Percentiles rank a stretch among this genome's conserved stretches.
Conservation (phyloP, 331 rosid species). For the Telfairia occidentalis region DNA sequence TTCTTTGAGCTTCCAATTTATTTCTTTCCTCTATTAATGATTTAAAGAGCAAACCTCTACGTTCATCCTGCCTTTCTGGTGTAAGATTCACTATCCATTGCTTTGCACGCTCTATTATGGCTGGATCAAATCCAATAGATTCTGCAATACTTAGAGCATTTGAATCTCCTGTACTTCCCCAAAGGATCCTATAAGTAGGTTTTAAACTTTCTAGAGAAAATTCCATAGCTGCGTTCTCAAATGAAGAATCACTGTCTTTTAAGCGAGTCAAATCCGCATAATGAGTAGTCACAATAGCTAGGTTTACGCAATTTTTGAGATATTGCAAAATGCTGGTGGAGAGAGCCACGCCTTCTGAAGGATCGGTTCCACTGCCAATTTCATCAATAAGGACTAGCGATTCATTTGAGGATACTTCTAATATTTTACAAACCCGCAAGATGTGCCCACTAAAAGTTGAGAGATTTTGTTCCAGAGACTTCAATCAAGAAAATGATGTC, state of each 20-base stretch:
- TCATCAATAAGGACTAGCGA: conserved; percentile 92
- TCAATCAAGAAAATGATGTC: conserved; percentile 31
- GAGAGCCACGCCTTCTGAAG: conserved; percentile 98
- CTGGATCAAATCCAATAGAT: conserved; percentile 60
- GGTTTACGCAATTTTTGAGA: conserved; percentile 57
- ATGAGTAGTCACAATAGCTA: conserved; percentile 92
- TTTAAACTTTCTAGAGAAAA: conserved; percentile 59
- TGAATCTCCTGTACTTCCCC: conserved; percentile 90
- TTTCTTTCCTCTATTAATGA: conserved; percentile 66
- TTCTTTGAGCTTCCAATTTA: conserved; percentile 56
- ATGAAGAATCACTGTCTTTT: conserved; percentile 55
- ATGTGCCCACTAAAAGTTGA: conserved; percentile 98
- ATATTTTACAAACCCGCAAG: conserved; percentile 51
- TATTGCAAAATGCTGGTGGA: conserved; percentile 77
- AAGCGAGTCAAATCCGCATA: conserved; percentile 74
- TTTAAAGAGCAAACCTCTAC: conserved; percentile 62
- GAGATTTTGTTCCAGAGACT: conserved; percentile 98
- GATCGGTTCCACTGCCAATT: conserved; percentile 96
- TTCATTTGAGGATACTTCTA: conserved; percentile 58
- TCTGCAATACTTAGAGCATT: conserved; percentile 83
- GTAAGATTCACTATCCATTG: conserved; percentile 61
- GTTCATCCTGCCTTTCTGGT: conserved; percentile 76
- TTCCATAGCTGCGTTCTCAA: conserved; percentile 93
- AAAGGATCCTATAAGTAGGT: conserved; percentile 77
- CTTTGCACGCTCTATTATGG: conserved; percentile 46